Percentiles rank a stretch among this genome's conserved stretches.
Conservation (phyloP, 768 basidiomycete genomes). For the Peribolospora kevripleyi region DNA sequence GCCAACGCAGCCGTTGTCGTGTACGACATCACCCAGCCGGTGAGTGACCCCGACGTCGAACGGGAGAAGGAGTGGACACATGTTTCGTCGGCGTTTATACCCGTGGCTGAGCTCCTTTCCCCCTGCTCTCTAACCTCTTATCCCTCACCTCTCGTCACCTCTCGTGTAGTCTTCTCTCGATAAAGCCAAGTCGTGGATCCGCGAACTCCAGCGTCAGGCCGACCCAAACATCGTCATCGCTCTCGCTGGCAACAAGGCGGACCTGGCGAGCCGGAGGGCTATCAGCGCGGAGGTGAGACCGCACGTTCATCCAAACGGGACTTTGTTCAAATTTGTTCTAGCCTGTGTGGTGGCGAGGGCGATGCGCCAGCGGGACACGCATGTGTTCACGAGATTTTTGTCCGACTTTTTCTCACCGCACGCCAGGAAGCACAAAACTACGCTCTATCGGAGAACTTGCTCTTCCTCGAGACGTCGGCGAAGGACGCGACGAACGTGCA, state of each 20-base stretch:
- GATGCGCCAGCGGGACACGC: neutral
- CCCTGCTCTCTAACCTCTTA: neutral
- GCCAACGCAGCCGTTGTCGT: slow-evolving; percentile 85
- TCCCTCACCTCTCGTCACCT: neutral
- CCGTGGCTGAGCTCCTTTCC: too few species aligned
- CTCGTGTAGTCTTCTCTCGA: slow-evolving; percentile 44
- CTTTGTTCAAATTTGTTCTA: too few species aligned
- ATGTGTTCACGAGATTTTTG: slow-evolving; percentile 16
- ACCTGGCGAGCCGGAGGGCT: slow-evolving; percentile 63
- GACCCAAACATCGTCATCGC: slow-evolving; percentile 92
- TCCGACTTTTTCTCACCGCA: too few species aligned
- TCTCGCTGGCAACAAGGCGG: slow-evolving; percentile 85
- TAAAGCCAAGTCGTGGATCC: slow-evolving; percentile 89
- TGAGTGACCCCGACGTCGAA: slow-evolving; percentile 3
- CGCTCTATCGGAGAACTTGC: slow-evolving; percentile 69
- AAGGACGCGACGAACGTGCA: slow-evolving; percentile 69
- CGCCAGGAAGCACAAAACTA: slow-evolving; percentile 63
- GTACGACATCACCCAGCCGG: slow-evolving; percentile 68
- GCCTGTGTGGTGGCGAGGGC: neutral
- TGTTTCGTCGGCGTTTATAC: too few species aligned
- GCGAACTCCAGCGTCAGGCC: slow-evolving; percentile 87
- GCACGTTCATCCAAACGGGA: too few species aligned
- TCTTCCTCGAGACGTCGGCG: slow-evolving; percentile 81
- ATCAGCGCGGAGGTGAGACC: slow-evolving; percentile 29
- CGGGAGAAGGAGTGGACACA: too few species aligned